Conservation (phyloP, 2,329 filamentous ascomycete genomes). For the Trichoderma sp. region DNA sequence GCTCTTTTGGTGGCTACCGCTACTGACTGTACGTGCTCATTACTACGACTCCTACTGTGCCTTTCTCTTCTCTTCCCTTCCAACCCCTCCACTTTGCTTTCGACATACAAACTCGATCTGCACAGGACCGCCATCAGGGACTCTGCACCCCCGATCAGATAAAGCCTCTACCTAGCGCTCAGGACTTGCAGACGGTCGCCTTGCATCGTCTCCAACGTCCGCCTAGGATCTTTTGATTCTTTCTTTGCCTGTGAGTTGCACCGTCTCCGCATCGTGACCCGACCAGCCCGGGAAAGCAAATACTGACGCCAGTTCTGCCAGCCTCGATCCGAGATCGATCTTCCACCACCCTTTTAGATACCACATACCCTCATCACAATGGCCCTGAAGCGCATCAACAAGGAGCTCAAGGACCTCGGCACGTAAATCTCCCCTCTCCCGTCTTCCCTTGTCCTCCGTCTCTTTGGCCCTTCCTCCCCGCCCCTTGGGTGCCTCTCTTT, state of each 20-base stretch:
- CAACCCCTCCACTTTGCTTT: conserved; percentile 18
- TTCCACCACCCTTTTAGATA: conserved; percentile 21
- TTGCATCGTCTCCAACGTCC: conserved; percentile 23
- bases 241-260: conserved; percentile 30
- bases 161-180: conserved; percentile 3
- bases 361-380: conserved; percentile 49
- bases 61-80: conserved; percentile 10
- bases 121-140: conserved; percentile 10
- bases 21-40: neutral
- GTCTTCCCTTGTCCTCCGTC: conserved; percentile 19
- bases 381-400: conserved; percentile 93
- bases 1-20: conserved; percentile 5
- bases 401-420: conserved; percentile 86
- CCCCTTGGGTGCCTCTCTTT: conserved; percentile 19
- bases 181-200: conserved; percentile 22
- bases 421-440: conserved; percentile 53
- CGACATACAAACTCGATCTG: conserved; percentile 15
- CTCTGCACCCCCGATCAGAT: conserved; percentile 4
- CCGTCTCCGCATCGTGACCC: conserved; percentile 24
- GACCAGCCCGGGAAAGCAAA: conserved; percentile 15
- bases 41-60: neutral
- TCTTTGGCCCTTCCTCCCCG: conserved; percentile 20
- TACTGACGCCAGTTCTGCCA: conserved; percentile 16
- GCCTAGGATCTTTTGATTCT: conserved; percentile 12
- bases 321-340: conserved; percentile 27